Evolutionary conservation across 495 filamentous ascomycete species (phyloP).

Genomic region (Aspergillus sclerotioniger): DNA sequence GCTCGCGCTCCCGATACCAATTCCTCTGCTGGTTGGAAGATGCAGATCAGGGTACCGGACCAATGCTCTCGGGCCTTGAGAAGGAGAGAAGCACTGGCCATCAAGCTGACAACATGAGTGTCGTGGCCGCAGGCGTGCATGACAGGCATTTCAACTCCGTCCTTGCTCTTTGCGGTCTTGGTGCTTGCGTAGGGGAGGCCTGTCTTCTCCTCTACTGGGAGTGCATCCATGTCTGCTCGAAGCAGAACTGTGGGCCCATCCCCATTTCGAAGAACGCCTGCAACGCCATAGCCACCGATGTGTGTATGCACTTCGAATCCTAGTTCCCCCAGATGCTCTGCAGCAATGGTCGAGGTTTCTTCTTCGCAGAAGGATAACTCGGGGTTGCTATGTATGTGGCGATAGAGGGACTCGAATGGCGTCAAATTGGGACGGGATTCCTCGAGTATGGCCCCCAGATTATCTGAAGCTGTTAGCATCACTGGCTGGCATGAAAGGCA

Average conservation of each 20-base stretch:
- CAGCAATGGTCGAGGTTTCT: slow-evolving; percentile 41
- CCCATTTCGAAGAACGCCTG: slow-evolving; percentile 56
- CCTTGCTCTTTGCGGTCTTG: slow-evolving; percentile 35
- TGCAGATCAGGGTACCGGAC: slow-evolving; percentile 54
- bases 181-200: slow-evolving; percentile 55
- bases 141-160: slow-evolving; percentile 49
- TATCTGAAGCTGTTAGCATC: not conserved
- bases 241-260: slow-evolving; percentile 52
- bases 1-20: slow-evolving; percentile 51
- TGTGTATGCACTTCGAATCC: slow-evolving; percentile 45
- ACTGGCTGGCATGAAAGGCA: no score
- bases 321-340: slow-evolving; percentile 34
- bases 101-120: slow-evolving; percentile 53
- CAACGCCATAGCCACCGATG: slow-evolving; percentile 58
- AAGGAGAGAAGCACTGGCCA: slow-evolving; percentile 51
- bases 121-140: slow-evolving; percentile 73
- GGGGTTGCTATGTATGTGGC: slow-evolving; percentile 47
- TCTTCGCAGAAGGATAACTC: slow-evolving; percentile 52
- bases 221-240: slow-evolving; percentile 61
- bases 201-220: slow-evolving; percentile 58
- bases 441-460: slow-evolving; percentile 18
- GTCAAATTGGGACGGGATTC: slow-evolving; percentile 32
- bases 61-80: slow-evolving; percentile 42
- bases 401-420: slow-evolving; percentile 45
- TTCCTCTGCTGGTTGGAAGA: slow-evolving; percentile 66